Evolutionary conservation across 1,139 yeast species (phyloP).

Genomic region (Saccharomyces hybrid): DNA sequence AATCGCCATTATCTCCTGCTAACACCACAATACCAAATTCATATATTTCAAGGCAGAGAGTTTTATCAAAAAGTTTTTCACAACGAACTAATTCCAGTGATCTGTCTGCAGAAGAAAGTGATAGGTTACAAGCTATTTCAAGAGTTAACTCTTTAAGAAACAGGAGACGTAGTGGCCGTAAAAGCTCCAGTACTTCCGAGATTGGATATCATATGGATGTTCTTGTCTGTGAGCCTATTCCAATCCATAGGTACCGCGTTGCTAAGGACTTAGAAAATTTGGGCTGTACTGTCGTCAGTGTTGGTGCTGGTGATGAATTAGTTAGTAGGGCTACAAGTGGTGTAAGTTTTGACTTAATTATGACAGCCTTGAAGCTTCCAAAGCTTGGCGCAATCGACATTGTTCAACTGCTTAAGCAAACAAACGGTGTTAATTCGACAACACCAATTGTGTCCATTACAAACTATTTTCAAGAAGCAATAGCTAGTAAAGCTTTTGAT

Average conservation of each 20-base stretch:
- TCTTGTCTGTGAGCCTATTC: conserved; percentile 79
- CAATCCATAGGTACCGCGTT: conserved; percentile 67
- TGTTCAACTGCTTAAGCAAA: conserved; percentile 65
- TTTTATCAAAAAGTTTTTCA: conserved; percentile 8
- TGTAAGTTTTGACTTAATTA: conserved; percentile 74
- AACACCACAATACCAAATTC: conserved; percentile 1
- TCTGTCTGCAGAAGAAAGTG: conserved; percentile 20
- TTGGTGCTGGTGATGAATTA: conserved; percentile 74
- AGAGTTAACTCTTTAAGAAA: conserved; percentile 25
- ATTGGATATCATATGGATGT: conserved; percentile 44
- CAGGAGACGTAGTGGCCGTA: conserved; percentile 27
- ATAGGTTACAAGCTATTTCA: conserved; percentile 27
- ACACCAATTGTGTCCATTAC: conserved; percentile 80
- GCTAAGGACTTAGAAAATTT: conserved; percentile 56
- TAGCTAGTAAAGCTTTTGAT: conserved; percentile 50
- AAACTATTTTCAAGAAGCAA: conserved; percentile 64
- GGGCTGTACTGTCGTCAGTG: conserved; percentile 78
- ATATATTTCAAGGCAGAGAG: conserved; percentile 7
- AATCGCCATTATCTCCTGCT: conserved; percentile 26
- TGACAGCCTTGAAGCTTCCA: conserved; percentile 65
- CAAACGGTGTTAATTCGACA: conserved; percentile 63
- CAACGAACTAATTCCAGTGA: conserved; percentile 21
- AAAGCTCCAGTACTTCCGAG: conserved; percentile 21
- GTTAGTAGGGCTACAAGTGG: conserved; percentile 76
- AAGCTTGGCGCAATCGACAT: conserved; percentile 67